These are phyloP conservation scores for Licmophora abbreviata DNA, from an alignment of 108 stramenopile genomes.

Conservation along the genomic window DNA sequence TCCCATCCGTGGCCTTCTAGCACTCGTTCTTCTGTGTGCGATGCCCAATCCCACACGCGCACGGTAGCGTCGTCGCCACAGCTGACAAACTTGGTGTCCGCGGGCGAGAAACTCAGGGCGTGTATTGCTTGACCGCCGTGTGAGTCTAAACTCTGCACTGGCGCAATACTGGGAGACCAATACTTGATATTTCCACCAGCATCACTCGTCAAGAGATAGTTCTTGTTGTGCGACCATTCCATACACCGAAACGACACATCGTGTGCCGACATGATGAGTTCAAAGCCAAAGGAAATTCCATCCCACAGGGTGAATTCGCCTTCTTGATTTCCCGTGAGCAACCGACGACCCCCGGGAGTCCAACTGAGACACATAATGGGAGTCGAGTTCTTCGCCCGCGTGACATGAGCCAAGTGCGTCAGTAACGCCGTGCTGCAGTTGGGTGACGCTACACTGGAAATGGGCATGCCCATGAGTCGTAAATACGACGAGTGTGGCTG, in stretches of 20 bases:
- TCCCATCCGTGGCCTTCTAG: slow-evolving; percentile 96
- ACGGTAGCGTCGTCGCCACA: slow-evolving; percentile 93
- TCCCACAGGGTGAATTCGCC: slow-evolving; percentile 93
- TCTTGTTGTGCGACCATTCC: slow-evolving; percentile 87
- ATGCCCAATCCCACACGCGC: slow-evolving; percentile 92
- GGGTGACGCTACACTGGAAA: slow-evolving; percentile 30
- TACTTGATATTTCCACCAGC: slow-evolving; percentile 84
- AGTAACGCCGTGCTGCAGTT: slow-evolving; percentile 43
- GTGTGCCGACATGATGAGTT: slow-evolving; percentile 84
- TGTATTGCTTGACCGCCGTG: slow-evolving; percentile 88
- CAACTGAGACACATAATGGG: slow-evolving; percentile 78
- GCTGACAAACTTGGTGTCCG: slow-evolving; percentile 89
- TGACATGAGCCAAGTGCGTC: slow-evolving; percentile 78
- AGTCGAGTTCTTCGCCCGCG: slow-evolving; percentile 76
- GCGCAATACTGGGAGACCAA: slow-evolving; percentile 88
- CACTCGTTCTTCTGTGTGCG: slow-evolving; percentile 57
- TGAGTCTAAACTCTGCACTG: slow-evolving; percentile 72
- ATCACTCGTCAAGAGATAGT: slow-evolving; percentile 87
- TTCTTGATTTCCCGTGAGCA: slow-evolving; percentile 82
- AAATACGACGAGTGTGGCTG: slow-evolving; percentile 71
- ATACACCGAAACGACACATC: slow-evolving; percentile 80
- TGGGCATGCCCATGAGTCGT: slow-evolving; percentile 66
- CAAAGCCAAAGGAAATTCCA: slow-evolving; percentile 83
- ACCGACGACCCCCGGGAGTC: slow-evolving; percentile 84
- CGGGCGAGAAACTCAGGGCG: slow-evolving; percentile 86